Conservation (phyloP, 1,284 basidiomycete species). For the Trichosporon sp. region DNA sequence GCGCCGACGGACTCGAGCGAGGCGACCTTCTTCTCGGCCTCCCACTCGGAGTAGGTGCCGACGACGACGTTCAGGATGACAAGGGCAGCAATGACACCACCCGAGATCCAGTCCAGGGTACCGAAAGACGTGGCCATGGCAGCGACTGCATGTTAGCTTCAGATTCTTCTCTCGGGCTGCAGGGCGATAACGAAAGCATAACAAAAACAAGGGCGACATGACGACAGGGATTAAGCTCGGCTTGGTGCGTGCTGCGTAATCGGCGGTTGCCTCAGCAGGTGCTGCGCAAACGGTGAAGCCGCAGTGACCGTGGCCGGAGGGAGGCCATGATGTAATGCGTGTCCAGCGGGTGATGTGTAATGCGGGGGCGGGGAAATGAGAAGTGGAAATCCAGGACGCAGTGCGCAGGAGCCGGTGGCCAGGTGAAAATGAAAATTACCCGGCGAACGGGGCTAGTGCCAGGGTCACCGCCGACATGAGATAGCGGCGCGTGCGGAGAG, state of each 20-base stretch:
- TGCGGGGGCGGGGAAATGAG: background rate
- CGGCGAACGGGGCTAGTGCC: background rate
- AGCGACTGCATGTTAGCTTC: conserved; percentile 48
- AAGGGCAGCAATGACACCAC: conserved; percentile 62
- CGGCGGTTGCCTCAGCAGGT: too few relatives aligned
- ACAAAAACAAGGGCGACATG: background rate
- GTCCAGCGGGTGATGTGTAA: too few relatives aligned
- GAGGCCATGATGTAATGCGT: background rate
- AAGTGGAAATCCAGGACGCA: too few relatives aligned
- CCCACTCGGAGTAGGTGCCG: conserved; percentile 49
- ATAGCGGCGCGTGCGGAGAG: too few relatives aligned
- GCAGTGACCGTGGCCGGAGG: too few relatives aligned
- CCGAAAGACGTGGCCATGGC: conserved; percentile 63
- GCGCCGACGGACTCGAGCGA: conserved; percentile 52
- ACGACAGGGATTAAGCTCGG: background rate
- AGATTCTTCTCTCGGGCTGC: background rate
- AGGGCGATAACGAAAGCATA: background rate
- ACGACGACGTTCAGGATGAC: conserved; percentile 57
- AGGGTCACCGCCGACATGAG: background rate
- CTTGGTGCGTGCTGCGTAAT: too few relatives aligned
- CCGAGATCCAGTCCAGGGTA: conserved; percentile 62
- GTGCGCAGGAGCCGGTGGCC: too few relatives aligned
- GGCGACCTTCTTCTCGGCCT: conserved; percentile 53
- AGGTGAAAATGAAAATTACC: background rate
- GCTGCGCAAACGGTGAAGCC: too few relatives aligned